A percentile compares a stretch with the other conserved stretches of the same genome.
Conservation (phyloP, 2,329 filamentous ascomycete species). For the Pseudogymnoascus destructans region DNA sequence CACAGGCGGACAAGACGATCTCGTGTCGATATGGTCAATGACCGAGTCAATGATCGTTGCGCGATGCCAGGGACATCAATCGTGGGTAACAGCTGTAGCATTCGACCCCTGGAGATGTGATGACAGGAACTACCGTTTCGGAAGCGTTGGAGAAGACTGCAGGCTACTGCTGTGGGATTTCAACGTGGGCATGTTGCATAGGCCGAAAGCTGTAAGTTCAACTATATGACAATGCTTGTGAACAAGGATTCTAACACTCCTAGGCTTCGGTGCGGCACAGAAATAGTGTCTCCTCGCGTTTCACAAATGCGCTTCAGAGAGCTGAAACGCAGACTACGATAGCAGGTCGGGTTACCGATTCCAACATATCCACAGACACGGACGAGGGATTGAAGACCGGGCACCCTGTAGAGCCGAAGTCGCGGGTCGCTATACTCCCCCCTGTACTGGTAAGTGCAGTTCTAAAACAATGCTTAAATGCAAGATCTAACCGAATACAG, state of each 20-base stretch:
- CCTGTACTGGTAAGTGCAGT: slow-evolving; percentile 62
- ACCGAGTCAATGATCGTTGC: slow-evolving; percentile 74
- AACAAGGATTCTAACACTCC: not conserved
- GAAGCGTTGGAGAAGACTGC: slow-evolving; percentile 90
- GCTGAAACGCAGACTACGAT: slow-evolving; percentile 50
- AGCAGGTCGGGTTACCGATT: slow-evolving; percentile 51
- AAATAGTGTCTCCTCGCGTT: slow-evolving; percentile 37
- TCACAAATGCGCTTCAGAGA: slow-evolving; percentile 36
- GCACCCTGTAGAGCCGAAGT: slow-evolving; percentile 64
- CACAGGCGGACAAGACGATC: slow-evolving; percentile 88
- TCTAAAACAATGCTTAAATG: not conserved
- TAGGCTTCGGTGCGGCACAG: slow-evolving; percentile 44
- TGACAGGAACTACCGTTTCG: slow-evolving; percentile 87
- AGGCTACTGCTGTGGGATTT: slow-evolving; percentile 93
- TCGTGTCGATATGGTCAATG: slow-evolving; percentile 91
- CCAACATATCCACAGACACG: slow-evolving; percentile 42
- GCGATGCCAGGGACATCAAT: slow-evolving; percentile 87
- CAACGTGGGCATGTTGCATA: slow-evolving; percentile 87
- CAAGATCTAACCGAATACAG: slow-evolving; percentile 31
- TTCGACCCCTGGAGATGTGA: slow-evolving; percentile 98
- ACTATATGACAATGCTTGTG: slow-evolving; percentile 3
- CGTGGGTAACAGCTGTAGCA: slow-evolving; percentile 84
- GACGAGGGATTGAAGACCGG: slow-evolving; percentile 33
- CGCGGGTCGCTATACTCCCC: slow-evolving; percentile 72
- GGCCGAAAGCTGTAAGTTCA: slow-evolving; percentile 66